phyloP scores from a whole-genome alignment of 208 protist species.

The Leishmania aethiopica region DNA sequence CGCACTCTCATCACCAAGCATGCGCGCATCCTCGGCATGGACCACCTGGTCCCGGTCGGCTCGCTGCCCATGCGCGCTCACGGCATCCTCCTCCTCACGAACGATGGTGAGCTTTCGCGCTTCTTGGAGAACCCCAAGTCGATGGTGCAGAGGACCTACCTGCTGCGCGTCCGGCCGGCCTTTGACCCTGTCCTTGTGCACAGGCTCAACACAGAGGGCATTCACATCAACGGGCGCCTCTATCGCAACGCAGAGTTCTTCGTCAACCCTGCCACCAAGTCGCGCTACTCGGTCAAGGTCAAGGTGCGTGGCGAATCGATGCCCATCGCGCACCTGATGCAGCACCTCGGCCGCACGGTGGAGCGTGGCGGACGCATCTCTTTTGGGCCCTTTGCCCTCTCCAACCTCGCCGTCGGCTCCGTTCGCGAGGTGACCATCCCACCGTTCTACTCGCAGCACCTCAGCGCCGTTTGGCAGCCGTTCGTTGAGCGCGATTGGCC shows the following conservation, averaged over 20 bases:
- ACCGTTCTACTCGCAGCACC: constrained; percentile 69
- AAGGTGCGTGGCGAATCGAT: constrained; percentile 79
- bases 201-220: constrained; percentile 82
- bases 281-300: constrained; percentile 82
- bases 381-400: constrained; percentile 83
- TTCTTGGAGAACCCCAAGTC: constrained; percentile 79
- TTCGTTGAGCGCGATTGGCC: constrained; percentile 93
- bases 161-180: constrained; percentile 79
- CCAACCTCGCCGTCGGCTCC: constrained; percentile 76
- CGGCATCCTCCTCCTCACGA: constrained; percentile 85
- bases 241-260: constrained; percentile 74
- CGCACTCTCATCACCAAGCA: constrained; percentile 81
- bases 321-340: constrained; percentile 80
- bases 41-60: constrained; percentile 87
- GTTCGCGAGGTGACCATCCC: constrained; percentile 88
- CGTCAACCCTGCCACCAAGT: constrained; percentile 82
- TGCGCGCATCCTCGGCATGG: constrained; percentile 83
- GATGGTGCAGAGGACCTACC: constrained; percentile 87
- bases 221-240: constrained; percentile 79
- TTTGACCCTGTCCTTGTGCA: constrained; percentile 87
- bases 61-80: constrained; percentile 87
- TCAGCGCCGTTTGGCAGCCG: constrained; percentile 71
- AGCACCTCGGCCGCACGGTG: constrained; percentile 78
- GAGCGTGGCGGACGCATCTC: constrained; percentile 86
- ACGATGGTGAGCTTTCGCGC: constrained; percentile 88